Conservation (phyloP, 495 filamentous ascomycete species). For the Lineolata rhizophorae region DNA sequence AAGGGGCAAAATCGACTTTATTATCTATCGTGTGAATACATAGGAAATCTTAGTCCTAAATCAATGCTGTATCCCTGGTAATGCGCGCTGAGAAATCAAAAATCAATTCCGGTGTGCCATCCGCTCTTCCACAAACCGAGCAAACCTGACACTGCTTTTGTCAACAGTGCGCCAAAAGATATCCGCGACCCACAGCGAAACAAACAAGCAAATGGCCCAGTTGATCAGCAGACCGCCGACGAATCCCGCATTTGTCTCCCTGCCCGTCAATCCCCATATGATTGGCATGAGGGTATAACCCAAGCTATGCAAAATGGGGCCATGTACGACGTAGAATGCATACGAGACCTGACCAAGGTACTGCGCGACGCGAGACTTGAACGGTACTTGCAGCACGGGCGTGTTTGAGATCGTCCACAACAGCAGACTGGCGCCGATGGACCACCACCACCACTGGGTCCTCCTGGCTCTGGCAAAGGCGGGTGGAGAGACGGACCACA, state of each 20-base stretch:
- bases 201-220: slow-evolving; percentile 25
- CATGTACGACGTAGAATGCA: slow-evolving; percentile 30
- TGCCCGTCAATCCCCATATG: slow-evolving; percentile 31
- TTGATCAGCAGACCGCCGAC: slow-evolving; percentile 28
- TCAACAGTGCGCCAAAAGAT: slow-evolving; percentile 37
- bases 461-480: no score
- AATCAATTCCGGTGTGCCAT: no score
- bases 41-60: no score
- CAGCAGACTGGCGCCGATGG: slow-evolving; percentile 5
- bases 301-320: slow-evolving; percentile 24
- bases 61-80: no score
- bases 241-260: slow-evolving; percentile 27
- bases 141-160: slow-evolving; percentile 31
- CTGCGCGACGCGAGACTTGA: slow-evolving; percentile 10
- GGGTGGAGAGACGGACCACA: no score
- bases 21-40: no score
- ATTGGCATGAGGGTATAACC: slow-evolving; percentile 22
- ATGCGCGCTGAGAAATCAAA: no score
- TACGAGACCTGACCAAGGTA: slow-evolving; percentile 30
- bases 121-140: slow-evolving; percentile 29
- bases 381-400: slow-evolving; percentile 4
- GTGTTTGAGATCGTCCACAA: slow-evolving; percentile 2
- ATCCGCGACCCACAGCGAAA: slow-evolving; percentile 35
- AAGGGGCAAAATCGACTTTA: no score
- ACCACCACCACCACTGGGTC: slow-evolving; percentile 2